These are phyloP conservation scores for Aquilaria malaccensis DNA, from an alignment of 345 rosid genomes.

Conservation along the genomic window DNA sequence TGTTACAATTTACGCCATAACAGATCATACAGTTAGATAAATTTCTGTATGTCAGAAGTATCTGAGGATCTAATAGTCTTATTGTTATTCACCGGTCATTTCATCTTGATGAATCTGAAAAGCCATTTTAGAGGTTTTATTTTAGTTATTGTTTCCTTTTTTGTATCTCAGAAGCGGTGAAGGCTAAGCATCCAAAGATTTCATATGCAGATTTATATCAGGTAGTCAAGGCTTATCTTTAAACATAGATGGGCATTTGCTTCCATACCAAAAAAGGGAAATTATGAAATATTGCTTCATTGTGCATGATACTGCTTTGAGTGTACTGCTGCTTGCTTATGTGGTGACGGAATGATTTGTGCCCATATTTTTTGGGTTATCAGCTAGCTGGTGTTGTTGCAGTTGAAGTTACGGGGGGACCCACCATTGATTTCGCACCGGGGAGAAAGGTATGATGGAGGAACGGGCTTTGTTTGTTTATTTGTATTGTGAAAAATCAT, in stretches of 20 bases:
- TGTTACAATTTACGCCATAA: no score
- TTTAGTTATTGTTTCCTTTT: conserved; percentile 11
- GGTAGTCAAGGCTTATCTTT: conserved; percentile 21
- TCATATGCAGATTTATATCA: conserved; percentile 74
- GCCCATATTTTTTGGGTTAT: conserved; percentile 9
- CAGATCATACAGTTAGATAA: no score
- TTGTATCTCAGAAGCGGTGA: conserved; percentile 63
- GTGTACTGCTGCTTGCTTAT: not conserved
- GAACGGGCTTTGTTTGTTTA: not conserved
- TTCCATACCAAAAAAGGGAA: no score
- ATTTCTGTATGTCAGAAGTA: no score
- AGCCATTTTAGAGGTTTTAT: not conserved
- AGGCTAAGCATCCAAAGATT: conserved; percentile 69
- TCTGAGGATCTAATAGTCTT: no score
- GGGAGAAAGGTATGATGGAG: conserved; percentile 64
- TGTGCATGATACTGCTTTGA: not conserved
- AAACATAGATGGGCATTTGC: not conserved
- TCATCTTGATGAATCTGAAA: no score
- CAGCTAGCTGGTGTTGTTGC: conserved; percentile 98
- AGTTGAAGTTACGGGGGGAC: conserved; percentile 94
- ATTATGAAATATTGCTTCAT: not conserved
- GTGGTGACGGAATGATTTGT: not conserved
- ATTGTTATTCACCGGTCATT: no score
- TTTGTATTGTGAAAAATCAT: no score
- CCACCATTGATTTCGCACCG: conserved; percentile 70